Evolutionary conservation across 306 rosid genomes (phyloP).

Genomic region (Cucurbita ficifolia): DNA sequence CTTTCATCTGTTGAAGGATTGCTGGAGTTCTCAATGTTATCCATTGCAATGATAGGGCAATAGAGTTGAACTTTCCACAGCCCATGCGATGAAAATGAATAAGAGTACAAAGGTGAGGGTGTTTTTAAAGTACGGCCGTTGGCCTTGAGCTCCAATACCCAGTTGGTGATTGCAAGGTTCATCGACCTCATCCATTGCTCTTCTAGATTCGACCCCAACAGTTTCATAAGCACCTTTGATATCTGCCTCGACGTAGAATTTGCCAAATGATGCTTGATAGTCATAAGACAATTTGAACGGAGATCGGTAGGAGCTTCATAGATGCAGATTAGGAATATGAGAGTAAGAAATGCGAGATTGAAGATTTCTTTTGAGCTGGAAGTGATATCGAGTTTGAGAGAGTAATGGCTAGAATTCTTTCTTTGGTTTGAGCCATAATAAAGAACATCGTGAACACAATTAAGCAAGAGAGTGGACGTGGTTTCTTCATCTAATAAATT

Average conservation of each 20-base stretch:
- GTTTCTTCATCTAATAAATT: conserved; percentile 24
- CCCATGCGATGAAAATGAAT: conserved; percentile 46
- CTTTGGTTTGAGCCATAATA: conserved; percentile 51
- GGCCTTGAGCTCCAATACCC: conserved; percentile 51
- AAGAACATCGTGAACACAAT: conserved; percentile 54
- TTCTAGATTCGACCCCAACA: conserved; percentile 64
- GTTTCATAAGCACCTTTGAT: conserved; percentile 45
- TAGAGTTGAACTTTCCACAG: conserved; percentile 76
- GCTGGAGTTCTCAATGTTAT: conserved; percentile 39
- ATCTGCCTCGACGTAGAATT: conserved; percentile 29
- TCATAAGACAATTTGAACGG: conserved; percentile 36
- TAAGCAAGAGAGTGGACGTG: conserved; percentile 35
- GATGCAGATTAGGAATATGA: conserved; percentile 58
- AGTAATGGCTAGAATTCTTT: conserved; percentile 22
- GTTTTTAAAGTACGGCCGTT: conserved; percentile 20
- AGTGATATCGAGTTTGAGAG: conserved; percentile 29
- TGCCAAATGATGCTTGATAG: conserved; percentile 31
- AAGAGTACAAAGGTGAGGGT: conserved; percentile 65
- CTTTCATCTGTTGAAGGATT: conserved; percentile 47
- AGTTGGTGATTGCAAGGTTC: conserved; percentile 75
- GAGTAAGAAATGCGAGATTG: conserved; percentile 53
- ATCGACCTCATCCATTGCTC: conserved; percentile 86
- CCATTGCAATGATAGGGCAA: conserved; percentile 77
- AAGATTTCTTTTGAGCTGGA: conserved; percentile 35
- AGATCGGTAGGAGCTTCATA: conserved; percentile 69